A percentile compares a stretch with the other conserved stretches of the same genome.
Evolutionary conservation across 805 yeast genomes (phyloP).

Genomic region (Saccharomyces eubayanus): DNA sequence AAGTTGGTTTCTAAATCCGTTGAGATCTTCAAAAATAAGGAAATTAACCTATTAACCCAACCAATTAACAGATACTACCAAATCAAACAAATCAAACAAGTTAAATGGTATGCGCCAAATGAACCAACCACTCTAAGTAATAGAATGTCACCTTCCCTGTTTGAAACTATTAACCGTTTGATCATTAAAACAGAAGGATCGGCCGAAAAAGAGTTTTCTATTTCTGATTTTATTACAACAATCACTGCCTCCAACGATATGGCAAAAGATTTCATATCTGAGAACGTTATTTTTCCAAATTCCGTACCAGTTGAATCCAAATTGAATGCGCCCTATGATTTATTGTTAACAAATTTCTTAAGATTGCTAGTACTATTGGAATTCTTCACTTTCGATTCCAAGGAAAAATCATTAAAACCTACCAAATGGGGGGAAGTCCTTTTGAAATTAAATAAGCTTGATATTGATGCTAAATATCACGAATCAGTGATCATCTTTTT

Average conservation of each 20-base stretch:
- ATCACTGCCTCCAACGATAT: conserved; percentile 27
- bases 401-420: conserved; percentile 33
- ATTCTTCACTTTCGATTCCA: conserved; percentile 34
- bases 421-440: conserved; percentile 47
- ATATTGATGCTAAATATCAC: conserved; percentile 24
- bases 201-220: conserved; percentile 23
- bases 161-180: conserved; percentile 33
- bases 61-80: conserved; percentile 80
- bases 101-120: conserved; percentile 46
- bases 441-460: conserved; percentile 25
- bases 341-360: conserved; percentile 47
- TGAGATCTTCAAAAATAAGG: conserved; percentile 46
- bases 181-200: conserved; percentile 22
- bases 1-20: conserved; percentile 41
- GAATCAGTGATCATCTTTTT: conserved; percentile 42
- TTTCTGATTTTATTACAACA: conserved; percentile 21
- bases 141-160: conserved; percentile 47
- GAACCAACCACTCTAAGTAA: conserved; percentile 38
- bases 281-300: conserved; percentile 26
- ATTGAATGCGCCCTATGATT: conserved; percentile 41
- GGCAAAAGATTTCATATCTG: conserved; percentile 27
- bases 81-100: conserved; percentile 50
- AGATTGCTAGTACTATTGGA: conserved; percentile 48
- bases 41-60: conserved; percentile 59
- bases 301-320: conserved; percentile 25